phyloP scores from a whole-genome alignment of 2,329 filamentous ascomycete species.

The Aspergillaceae sp. region DNA sequence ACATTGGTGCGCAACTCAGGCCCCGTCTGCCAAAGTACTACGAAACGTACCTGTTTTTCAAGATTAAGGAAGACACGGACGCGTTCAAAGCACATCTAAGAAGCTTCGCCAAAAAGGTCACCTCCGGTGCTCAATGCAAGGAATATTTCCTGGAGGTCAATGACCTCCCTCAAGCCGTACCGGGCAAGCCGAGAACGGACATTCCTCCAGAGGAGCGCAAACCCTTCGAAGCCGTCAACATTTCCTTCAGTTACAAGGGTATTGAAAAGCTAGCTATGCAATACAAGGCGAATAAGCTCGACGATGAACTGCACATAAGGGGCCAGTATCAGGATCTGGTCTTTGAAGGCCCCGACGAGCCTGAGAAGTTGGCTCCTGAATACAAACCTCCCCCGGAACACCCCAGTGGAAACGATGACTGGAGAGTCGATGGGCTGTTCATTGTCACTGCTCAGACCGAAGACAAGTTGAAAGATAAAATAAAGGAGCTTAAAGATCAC shows the following conservation, averaged over 20 bases:
- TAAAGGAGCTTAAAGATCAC: conserved; percentile 6
- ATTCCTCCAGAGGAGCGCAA: background rate
- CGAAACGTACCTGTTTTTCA: conserved; percentile 13
- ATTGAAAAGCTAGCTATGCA: background rate
- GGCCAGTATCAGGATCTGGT: conserved; percentile 12
- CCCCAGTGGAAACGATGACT: conserved; percentile 3
- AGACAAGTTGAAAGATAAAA: conserved; percentile 4
- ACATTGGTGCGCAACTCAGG: background rate
- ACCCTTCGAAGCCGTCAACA: conserved; percentile 7
- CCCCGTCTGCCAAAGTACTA: conserved; percentile 7
- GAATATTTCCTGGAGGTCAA: background rate
- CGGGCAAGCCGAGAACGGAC: background rate
- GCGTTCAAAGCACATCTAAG: conserved; percentile 8
- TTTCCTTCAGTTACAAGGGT: conserved; percentile 8
- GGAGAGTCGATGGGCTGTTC: conserved; percentile 9
- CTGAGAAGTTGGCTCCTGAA: conserved; percentile 6
- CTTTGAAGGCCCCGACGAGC: conserved; percentile 10
- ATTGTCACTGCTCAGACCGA: conserved; percentile 10
- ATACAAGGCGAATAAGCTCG: background rate
- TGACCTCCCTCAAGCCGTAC: background rate
- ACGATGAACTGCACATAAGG: conserved; percentile 5
- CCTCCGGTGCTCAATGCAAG: conserved; percentile 9
- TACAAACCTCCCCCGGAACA: conserved; percentile 8
- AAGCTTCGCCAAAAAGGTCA: conserved; percentile 5
- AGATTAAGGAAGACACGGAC: conserved; percentile 5